Evolutionary conservation across 164 flowering plant species (phyloP).

Genomic region (Chimonanthus praecox): DNA sequence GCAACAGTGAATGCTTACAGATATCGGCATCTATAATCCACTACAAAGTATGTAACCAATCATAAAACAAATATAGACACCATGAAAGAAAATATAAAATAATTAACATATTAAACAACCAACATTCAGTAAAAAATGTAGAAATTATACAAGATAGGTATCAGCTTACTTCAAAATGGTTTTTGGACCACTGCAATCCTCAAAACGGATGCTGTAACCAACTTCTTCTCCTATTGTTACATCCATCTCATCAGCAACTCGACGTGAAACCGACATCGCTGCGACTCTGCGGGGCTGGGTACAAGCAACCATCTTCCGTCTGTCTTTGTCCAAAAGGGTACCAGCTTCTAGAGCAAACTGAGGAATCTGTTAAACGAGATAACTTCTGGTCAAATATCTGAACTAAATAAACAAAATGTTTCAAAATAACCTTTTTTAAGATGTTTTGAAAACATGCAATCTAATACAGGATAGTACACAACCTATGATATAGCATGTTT

Average conservation of each 20-base stretch:
- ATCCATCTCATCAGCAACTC: slow-evolving; percentile 99
- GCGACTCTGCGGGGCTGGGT: slow-evolving; percentile 99
- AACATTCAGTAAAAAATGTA: background rate
- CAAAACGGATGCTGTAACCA: slow-evolving; percentile 98
- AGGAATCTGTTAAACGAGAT: slow-evolving; percentile 58
- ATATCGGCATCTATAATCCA: too few species aligned
- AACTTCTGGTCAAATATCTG: background rate
- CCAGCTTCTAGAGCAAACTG: slow-evolving; percentile 84
- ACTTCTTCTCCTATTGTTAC: slow-evolving; percentile 97
- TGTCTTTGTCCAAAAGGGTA: slow-evolving; percentile 38
- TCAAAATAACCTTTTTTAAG: too few species aligned
- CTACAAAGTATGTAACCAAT: too few species aligned
- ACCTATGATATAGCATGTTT: too few species aligned
- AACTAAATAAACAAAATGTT: background rate
- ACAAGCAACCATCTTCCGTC: slow-evolving; percentile 74
- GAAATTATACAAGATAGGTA: background rate
- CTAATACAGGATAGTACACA: too few species aligned
- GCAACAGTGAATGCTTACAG: too few species aligned
- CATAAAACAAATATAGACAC: background rate
- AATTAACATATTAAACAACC: background rate
- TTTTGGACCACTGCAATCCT: slow-evolving; percentile 77
- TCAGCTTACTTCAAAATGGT: slow-evolving; percentile 76
- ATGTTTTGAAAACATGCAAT: too few species aligned
- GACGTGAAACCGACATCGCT: slow-evolving; percentile 96
- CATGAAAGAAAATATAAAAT: background rate